These are phyloP conservation scores for Recurvomyces mirabilis DNA, from an alignment of 495 filamentous ascomycete genomes.

Conservation along the genomic window DNA sequence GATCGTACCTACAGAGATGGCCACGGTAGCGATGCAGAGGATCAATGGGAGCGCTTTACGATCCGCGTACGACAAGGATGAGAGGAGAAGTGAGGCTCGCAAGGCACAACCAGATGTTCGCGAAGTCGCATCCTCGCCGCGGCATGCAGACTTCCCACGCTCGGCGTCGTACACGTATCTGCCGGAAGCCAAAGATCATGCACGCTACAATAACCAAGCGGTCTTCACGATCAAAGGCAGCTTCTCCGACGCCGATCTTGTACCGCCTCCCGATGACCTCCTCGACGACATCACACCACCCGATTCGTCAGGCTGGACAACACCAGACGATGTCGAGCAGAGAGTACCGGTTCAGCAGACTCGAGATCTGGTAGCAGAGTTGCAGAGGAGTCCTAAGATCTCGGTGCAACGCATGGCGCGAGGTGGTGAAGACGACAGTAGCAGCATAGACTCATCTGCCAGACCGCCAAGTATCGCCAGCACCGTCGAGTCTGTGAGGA, in stretches of 20 bases:
- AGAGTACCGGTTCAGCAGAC: constrained; percentile 1
- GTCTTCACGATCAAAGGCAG: constrained; percentile 18
- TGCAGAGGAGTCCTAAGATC: constrained; percentile 18
- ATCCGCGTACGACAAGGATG: too few relatives aligned
- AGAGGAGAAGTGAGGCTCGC: too few relatives aligned
- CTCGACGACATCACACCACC: constrained; percentile 10
- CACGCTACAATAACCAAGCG: not conserved
- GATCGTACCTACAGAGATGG: too few relatives aligned
- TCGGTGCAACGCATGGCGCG: not conserved
- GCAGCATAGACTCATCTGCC: constrained; percentile 4
- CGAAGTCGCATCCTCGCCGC: too few relatives aligned
- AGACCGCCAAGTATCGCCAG: not conserved
- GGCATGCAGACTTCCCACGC: constrained; percentile 20
- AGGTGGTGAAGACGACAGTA: constrained; percentile 5
- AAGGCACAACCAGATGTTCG: too few relatives aligned
- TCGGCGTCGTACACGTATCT: constrained; percentile 23
- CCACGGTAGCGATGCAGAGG: too few relatives aligned
- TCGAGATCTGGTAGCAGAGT: constrained; percentile 12
- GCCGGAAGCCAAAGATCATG: constrained; percentile 5
- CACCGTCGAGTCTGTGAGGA: constrained; percentile 4
- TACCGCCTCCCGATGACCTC: not conserved
- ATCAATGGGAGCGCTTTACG: too few relatives aligned
- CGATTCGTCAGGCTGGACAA: constrained; percentile 20
- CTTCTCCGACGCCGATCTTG: constrained; percentile 16
- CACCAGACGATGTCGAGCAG: constrained; percentile 16